These are phyloP conservation scores for Hibiscus trionum DNA, from an alignment of 345 rosid genomes.

Conservation along the genomic window DNA sequence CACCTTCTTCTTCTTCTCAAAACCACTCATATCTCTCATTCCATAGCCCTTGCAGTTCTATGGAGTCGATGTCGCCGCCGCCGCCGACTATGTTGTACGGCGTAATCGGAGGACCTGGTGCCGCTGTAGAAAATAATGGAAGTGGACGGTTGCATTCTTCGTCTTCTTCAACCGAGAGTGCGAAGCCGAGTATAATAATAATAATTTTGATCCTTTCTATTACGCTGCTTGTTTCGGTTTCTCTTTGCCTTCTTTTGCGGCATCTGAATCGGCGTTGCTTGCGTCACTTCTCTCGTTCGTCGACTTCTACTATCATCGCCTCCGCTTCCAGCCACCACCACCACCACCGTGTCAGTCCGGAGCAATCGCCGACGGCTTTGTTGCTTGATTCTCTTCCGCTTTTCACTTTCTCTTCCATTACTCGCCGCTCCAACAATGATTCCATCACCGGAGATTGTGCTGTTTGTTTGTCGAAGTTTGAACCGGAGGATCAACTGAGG, in stretches of 20 bases:
- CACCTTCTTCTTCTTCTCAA: background rate
- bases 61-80: slow-evolving; percentile 9
- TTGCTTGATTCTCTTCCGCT: slow-evolving; percentile 64
- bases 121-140: background rate
- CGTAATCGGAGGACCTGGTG: slow-evolving; percentile 17
- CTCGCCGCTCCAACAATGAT: slow-evolving; percentile 42
- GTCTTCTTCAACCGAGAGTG: slow-evolving; percentile 28
- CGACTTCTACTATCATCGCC: slow-evolving; percentile 14
- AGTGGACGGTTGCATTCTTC: background rate
- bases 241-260: slow-evolving; percentile 66
- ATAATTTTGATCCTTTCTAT: slow-evolving; percentile 51
- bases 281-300: slow-evolving; percentile 27
- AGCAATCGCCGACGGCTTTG: slow-evolving; percentile 21
- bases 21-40: background rate
- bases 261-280: slow-evolving; percentile 53
- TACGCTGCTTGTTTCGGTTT: slow-evolving; percentile 52
- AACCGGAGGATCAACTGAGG: slow-evolving; percentile 67
- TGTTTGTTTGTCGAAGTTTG: slow-evolving; percentile 74
- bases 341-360: slow-evolving; percentile 43
- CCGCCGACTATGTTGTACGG: slow-evolving; percentile 11
- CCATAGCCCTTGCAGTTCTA: background rate
- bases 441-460: slow-evolving; percentile 61
- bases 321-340: background rate
- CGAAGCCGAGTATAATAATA: slow-evolving; percentile 56
- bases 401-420: slow-evolving; percentile 61